Evolutionary conservation across 495 filamentous ascomycete genomes (phyloP), one percentile per base, ranked within the genome.

Genomic region (Acidiella bohemica): DNA sequence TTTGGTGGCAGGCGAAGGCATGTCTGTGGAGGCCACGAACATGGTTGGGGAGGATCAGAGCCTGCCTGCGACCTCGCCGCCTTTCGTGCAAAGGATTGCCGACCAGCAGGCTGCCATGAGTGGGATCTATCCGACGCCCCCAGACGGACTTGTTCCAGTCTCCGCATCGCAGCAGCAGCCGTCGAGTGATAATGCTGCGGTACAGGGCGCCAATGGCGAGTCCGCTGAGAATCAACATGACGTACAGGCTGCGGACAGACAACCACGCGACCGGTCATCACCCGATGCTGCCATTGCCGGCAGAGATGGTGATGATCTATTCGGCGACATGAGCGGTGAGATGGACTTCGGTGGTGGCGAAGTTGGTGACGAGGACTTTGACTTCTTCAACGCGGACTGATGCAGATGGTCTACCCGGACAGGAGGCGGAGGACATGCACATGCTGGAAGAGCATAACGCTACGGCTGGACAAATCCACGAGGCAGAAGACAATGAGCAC

Each of bases 291-390:
- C n/a, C n/a, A n/a, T n/a, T n/a, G n/a, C n/a, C n/a, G n/a, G n/a
- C n/a, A n/a, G n/a, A n/a, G n/a, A n/a, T n/a, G n/a, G n/a, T n/a
- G n/a, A 73, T 21, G 78, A 81, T 55, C 72, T 87, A 41, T 94
- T 92, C 58, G 83, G 75, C 16, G 68, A 77, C 16, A 51, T 55
- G 48, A 26, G 46, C 9, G 63, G 59, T 22, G 62, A 63, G 19
- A 60, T 65, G 27, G 49, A 44, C 5, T 64, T 60, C 42, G 59
- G 38, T 28, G 51, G 50, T 9, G 79, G 75, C 48, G 81, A 78
- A n/a, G 73, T 93, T 14, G 87, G 83, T 1, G 86, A 94, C 42
- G 78, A 76, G 2, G 86, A 94, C 54, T 93, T 93, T 59, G 88
- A 73, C 58, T 93, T 92, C 53, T 93, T 94, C 42, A 84, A 93